Evolutionary conservation across 78 protist species (phyloP), one percentile per base, ranked within the genome.

Genomic region (Ministeria vibrans): DNA sequence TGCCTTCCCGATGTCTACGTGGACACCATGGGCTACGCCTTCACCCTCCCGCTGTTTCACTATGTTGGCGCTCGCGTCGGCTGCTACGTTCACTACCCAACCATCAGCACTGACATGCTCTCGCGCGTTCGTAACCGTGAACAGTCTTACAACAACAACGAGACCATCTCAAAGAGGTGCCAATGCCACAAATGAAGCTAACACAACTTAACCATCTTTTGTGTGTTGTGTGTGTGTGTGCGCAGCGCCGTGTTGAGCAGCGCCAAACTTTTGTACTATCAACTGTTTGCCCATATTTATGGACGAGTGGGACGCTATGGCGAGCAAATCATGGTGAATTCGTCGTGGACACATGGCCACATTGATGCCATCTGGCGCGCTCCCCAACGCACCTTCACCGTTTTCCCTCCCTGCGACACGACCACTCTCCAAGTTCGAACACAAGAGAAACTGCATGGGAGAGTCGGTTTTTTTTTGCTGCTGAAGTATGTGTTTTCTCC

Each of bases 81-180:
- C 3, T 18, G 82, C 83, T 95, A 95, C 32, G 85, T 83, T 20
- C 98, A 95, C 83, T 95, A 93, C 83, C 98, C 98, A 39, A 87
- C 91, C 5, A 81, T 95, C 77, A 68, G 87, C 64, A 74, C 84
- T 1, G 95, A 88, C 53, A 89, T 92, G 96, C 62, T 82, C 0
- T 0, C 0, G 27, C 38, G 49, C 28, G 89, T 80, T 75, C 34
- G 30, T 34, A 39, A 53, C 4, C 79, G 55, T 32, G 2, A 2
- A 64, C 34, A 51, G 36, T 30, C 69, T 2, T 74, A 78, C 86
- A 91, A 91, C 85, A 91, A 91, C 79, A 1, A 27, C 1, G 69
- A 38, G 23, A 1, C 34, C 70, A 49, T 88, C n/a, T n/a, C n/a
- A n/a, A n/a, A n/a, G n/a, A n/a, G n/a, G n/a, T n/a, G n/a, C n/a